phyloP scores from a whole-genome alignment of 495 filamentous ascomycete genomes.

The Lasiosphaeria ovina region DNA sequence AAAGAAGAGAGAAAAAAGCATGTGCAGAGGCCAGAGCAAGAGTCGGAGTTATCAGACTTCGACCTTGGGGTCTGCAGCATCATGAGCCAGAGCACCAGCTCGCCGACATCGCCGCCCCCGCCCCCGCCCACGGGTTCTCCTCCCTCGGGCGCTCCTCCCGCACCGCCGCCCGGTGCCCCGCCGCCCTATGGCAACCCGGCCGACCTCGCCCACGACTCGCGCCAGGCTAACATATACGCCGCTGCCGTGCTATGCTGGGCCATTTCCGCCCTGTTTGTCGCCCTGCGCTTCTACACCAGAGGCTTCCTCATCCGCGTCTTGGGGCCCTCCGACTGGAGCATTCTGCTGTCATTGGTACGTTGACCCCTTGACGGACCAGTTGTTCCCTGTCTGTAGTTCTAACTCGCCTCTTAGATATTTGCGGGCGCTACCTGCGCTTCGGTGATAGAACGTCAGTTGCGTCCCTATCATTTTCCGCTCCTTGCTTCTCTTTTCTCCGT shows the following conservation, averaged over 20 bases:
- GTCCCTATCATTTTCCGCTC: neutral
- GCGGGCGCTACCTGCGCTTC: conserved; percentile 22
- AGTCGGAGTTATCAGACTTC: neutral
- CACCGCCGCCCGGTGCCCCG: no score
- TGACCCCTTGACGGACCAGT: neutral
- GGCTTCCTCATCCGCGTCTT: conserved; percentile 25
- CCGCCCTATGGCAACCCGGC: neutral
- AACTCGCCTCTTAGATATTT: conserved; percentile 19
- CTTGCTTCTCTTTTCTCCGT: no score
- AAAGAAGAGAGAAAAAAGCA: neutral
- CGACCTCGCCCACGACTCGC: conserved; percentile 26
- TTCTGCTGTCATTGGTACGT: conserved; percentile 27
- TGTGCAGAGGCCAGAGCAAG: neutral
- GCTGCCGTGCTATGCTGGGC: conserved; percentile 23
- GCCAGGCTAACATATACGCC: conserved; percentile 24
- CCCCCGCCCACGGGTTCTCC: neutral
- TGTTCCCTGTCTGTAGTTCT: neutral
- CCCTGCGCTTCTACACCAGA: conserved; percentile 31
- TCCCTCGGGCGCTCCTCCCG: no score
- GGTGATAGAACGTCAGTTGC: conserved; percentile 27
- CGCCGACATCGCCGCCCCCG: neutral
- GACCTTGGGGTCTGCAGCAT: neutral
- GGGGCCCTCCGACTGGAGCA: conserved; percentile 30
- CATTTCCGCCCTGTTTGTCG: conserved; percentile 30
- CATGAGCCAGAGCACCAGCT: neutral